Conservation (phyloP, 2,329 filamentous ascomycete species). For the Sarocladiaceae sp. region DNA sequence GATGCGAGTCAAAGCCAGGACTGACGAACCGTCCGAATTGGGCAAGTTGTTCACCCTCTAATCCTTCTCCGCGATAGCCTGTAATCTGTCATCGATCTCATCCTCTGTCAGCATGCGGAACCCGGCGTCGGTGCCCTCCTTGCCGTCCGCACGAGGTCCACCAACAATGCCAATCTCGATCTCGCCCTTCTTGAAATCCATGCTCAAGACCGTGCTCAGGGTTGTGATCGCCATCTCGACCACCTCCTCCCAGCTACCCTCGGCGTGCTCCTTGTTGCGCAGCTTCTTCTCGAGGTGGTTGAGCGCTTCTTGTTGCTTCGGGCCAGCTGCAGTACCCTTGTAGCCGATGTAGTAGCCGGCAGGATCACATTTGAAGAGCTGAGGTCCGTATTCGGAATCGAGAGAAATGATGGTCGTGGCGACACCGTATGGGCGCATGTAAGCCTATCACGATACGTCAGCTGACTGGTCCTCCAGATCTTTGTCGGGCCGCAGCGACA, state of each 20-base stretch:
- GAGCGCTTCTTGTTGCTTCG: slow-evolving; percentile 97
- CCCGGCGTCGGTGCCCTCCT: slow-evolving; percentile 71
- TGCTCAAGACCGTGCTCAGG: slow-evolving; percentile 91
- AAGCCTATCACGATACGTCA: slow-evolving; percentile 54
- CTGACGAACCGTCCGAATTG: not conserved
- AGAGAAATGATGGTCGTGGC: slow-evolving; percentile 93
- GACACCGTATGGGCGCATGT: slow-evolving; percentile 96
- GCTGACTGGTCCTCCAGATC: slow-evolving; percentile 7
- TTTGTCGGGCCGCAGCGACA: not conserved
- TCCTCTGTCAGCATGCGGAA: slow-evolving; percentile 94
- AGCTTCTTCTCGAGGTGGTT: slow-evolving; percentile 99
- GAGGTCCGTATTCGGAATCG: slow-evolving; percentile 86
- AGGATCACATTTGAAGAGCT: slow-evolving; percentile 97
- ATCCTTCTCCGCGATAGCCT: slow-evolving; percentile 98
- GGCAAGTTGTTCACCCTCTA: slow-evolving; percentile 36
- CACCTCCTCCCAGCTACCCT: slow-evolving; percentile 94
- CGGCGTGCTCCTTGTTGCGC: slow-evolving; percentile 95
- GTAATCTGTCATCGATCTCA: slow-evolving; percentile 96
- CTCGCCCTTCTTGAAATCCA: slow-evolving; percentile 99
- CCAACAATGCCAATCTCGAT: slow-evolving; percentile 97
- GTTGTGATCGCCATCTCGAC: slow-evolving; percentile 96
- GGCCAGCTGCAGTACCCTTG: slow-evolving; percentile 95
- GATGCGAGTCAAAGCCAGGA: not conserved
- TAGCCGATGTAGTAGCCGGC: slow-evolving; percentile 98
- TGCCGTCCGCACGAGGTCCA: slow-evolving; percentile 75